A percentile compares a stretch with the other conserved stretches of the same genome.
Conservation (phyloP, 140 eudicot genomes). For the Cichorium intybus region DNA sequence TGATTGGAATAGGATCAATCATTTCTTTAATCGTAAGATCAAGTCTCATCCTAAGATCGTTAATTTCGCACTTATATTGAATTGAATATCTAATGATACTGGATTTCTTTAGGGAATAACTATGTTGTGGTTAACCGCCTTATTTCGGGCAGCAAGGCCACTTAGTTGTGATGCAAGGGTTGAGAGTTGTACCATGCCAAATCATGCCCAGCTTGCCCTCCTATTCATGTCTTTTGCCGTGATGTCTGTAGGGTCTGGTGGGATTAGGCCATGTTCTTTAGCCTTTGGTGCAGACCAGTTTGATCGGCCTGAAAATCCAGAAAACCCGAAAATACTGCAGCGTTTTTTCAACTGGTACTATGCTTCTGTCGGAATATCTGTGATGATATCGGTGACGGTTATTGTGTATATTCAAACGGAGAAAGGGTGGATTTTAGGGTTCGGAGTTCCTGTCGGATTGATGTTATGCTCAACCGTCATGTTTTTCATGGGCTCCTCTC, state of each 20-base stretch:
- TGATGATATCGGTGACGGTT: constrained; percentile 64
- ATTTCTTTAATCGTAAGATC: constrained; percentile 42
- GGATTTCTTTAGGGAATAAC: constrained; percentile 36
- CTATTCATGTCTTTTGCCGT: constrained; percentile 48
- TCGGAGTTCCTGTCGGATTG: constrained; percentile 63
- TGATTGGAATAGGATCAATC: constrained; percentile 46
- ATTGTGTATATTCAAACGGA: constrained; percentile 60
- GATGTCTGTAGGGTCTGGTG: constrained; percentile 71
- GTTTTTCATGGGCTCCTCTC: constrained; percentile 57
- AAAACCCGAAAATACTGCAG: constrained; percentile 47
- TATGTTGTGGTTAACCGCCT: constrained; percentile 57
- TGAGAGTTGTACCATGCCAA: constrained; percentile 33
- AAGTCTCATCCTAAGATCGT: neutral
- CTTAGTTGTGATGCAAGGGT: constrained; percentile 19
- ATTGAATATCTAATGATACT: neutral
- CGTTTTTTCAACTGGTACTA: constrained; percentile 78
- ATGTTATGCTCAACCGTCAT: constrained; percentile 51
- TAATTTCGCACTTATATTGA: neutral
- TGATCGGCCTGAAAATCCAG: constrained; percentile 54
- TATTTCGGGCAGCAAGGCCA: constrained; percentile 39
- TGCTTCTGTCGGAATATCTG: constrained; percentile 54
- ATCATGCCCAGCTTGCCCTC: constrained; percentile 35
- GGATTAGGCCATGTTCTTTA: constrained; percentile 67
- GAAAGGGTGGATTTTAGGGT: constrained; percentile 70
- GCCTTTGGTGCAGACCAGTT: constrained; percentile 86